These are phyloP conservation scores for Acer negundo DNA, from an alignment of 345 rosid genomes.

Conservation along the genomic window DNA sequence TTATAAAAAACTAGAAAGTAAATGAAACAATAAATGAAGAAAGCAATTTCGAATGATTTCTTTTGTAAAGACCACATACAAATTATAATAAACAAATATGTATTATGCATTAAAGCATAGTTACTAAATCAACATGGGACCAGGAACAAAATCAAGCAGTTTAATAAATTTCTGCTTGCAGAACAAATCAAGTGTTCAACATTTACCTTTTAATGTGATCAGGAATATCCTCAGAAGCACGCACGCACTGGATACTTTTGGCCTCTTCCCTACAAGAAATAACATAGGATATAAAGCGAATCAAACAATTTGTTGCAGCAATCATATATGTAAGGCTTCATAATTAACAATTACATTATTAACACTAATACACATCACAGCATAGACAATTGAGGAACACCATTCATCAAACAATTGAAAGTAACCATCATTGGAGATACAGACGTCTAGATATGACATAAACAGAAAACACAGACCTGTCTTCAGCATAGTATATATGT, in stretches of 20 bases:
- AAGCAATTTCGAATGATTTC: too few relatives aligned
- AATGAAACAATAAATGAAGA: too few relatives aligned
- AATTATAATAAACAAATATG: too few relatives aligned
- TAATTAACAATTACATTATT: background rate
- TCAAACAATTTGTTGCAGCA: background rate
- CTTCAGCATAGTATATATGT: conserved; percentile 80
- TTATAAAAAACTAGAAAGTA: too few relatives aligned
- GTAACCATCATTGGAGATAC: background rate
- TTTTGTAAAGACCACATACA: too few relatives aligned
- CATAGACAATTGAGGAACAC: background rate
- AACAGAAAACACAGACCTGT: conserved; percentile 51
- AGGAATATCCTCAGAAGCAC: conserved; percentile 41
- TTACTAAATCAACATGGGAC: background rate
- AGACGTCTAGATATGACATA: background rate
- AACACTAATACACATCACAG: background rate
- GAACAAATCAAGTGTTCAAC: background rate
- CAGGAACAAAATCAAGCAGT: background rate
- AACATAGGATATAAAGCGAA: background rate
- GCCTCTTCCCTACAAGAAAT: conserved; percentile 72
- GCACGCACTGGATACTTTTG: conserved; percentile 43
- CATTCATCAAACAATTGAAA: background rate
- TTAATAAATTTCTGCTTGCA: background rate
- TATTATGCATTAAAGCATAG: too few relatives aligned
- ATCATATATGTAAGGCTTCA: background rate
- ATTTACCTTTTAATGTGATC: conserved; percentile 61